Evolutionary conservation across 1,139 yeast genomes (phyloP).

Genomic region (Geotrichum phurueaensis): DNA sequence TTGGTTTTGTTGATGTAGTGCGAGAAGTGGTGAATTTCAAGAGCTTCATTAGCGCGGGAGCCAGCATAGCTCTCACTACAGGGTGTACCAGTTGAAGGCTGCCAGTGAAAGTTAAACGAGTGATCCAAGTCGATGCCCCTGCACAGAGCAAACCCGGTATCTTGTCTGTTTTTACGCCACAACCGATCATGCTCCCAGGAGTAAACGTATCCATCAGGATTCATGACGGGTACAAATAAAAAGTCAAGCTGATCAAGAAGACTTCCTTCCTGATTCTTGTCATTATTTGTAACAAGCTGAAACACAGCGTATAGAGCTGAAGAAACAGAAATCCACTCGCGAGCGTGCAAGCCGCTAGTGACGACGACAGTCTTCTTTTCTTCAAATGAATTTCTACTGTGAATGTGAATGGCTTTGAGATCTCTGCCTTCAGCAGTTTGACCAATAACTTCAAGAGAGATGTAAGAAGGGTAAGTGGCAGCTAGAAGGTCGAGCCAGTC

Average conservation of each 20-base stretch:
- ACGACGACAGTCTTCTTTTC: constrained; percentile 66
- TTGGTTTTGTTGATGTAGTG: constrained; percentile 51
- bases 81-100: constrained; percentile 52
- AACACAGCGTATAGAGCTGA: constrained; percentile 60
- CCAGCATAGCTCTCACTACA: constrained; percentile 66
- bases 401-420: constrained; percentile 58
- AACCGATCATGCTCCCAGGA: constrained; percentile 75
- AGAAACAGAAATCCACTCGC: constrained; percentile 84
- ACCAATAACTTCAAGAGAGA: constrained; percentile 62
- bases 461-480: constrained; percentile 50
- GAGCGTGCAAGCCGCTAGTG: constrained; percentile 81
- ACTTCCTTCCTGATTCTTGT: constrained; percentile 23
- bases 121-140: constrained; percentile 84
- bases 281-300: constrained; percentile 46
- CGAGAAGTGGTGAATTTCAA: constrained; percentile 62
- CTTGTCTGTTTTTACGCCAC: constrained; percentile 87
- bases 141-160: constrained; percentile 60
- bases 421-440: constrained; percentile 68
- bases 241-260: constrained; percentile 53
- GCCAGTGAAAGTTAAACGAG: constrained; percentile 72
- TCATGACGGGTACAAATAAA: constrained; percentile 71
- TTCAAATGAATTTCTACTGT: constrained; percentile 39
- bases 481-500: constrained; percentile 62
- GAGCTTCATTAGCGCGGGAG: constrained; percentile 66
- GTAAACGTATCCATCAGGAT: constrained; percentile 87